phyloP scores from a whole-genome alignment of 805 yeast species.

The Saccharomycopsis fodiens region DNA sequence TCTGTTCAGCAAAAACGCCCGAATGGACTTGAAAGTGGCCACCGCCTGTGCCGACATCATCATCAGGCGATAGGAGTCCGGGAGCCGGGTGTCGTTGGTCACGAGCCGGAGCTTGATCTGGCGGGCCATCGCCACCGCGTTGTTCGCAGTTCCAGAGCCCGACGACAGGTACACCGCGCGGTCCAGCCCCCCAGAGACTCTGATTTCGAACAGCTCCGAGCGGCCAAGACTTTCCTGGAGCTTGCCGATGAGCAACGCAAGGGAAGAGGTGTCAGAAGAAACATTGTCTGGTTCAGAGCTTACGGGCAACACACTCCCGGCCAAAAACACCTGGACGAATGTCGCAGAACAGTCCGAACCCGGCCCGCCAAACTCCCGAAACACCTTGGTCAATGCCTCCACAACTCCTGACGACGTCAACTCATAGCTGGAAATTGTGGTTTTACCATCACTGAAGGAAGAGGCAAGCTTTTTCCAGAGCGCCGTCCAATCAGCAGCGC shows the following conservation, averaged over 20 bases:
- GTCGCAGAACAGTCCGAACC: slow-evolving; percentile 34
- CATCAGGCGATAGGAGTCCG: slow-evolving; percentile 26
- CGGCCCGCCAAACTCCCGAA: slow-evolving; percentile 26
- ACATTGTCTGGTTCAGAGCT: background rate
- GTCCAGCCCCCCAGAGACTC: slow-evolving; percentile 23
- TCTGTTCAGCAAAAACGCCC: slow-evolving; percentile 38
- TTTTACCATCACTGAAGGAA: slow-evolving; percentile 27
- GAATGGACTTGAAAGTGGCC: slow-evolving; percentile 49
- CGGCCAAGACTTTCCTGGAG: slow-evolving; percentile 70
- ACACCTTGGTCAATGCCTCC: slow-evolving; percentile 32
- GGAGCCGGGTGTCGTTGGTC: slow-evolving; percentile 19
- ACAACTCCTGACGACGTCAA: slow-evolving; percentile 62
- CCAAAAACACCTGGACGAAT: slow-evolving; percentile 33
- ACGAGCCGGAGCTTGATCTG: slow-evolving; percentile 56
- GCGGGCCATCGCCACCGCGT: slow-evolving; percentile 58
- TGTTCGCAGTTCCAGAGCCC: slow-evolving; percentile 26
- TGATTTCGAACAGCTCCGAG: slow-evolving; percentile 63
- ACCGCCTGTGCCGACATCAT: slow-evolving; percentile 50
- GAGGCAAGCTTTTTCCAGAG: slow-evolving; percentile 34
- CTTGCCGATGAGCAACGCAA: slow-evolving; percentile 41
- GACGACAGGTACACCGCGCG: slow-evolving; percentile 18
- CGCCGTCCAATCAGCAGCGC: slow-evolving; percentile 27
- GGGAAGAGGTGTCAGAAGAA: no score
- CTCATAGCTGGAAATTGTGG: slow-evolving; percentile 62
- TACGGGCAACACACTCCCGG: slow-evolving; percentile 29